Base-by-base conservation (phyloP, 2,329 filamentous ascomycete genomes). In the Phaeosphaeria sp. region DNA sequence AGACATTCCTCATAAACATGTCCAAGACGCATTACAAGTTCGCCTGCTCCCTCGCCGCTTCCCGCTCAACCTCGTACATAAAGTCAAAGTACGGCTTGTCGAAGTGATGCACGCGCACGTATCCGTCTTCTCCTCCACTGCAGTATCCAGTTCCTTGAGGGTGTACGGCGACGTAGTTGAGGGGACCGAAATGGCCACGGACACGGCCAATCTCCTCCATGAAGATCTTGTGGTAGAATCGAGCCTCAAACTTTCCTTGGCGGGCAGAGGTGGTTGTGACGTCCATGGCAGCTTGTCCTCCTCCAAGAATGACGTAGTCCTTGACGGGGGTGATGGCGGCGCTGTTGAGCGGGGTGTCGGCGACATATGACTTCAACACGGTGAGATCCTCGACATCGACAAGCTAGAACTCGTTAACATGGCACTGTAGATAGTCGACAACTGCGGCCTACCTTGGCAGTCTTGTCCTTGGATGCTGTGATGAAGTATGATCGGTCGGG, bases 201-300 rank as follows among this genome's bases (percentile, higher is more conserved):
- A 99, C 95, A 84, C 95, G 90, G 69, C 95, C 95, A 74, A 98
- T 94, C 84, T 99, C 95, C 80, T 99, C 94, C 81, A 97, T 93
- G 78, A 99, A 98, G 78, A 99, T 90, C 87, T 96, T 98, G 89
- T 99, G 95, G 86, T 97, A 99, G 86, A 99, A 99, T 67, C 95
- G 89, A 46, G 95, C 95, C 82, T 99, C 95, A 84, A 99, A 99
- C 83, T 98, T 98, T 82, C 95, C 95, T 85, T 99, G 95, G 67
- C 95, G 88, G 50, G 93, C 89, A 33, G 90, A 90, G 51, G 95
- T 98, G 54, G 92, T 55, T 58, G 95, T 99, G 80, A 99, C 95
- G 77, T 98, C 94, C 92, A 97, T 97, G 76, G 95, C 95, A 65
- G 93, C 95, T 83, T 99, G 95, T 71, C 95, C 95, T 87, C 95